Evolutionary conservation across 495 filamentous ascomycete species (phyloP).

Genomic region (Penicillium paxilli): DNA sequence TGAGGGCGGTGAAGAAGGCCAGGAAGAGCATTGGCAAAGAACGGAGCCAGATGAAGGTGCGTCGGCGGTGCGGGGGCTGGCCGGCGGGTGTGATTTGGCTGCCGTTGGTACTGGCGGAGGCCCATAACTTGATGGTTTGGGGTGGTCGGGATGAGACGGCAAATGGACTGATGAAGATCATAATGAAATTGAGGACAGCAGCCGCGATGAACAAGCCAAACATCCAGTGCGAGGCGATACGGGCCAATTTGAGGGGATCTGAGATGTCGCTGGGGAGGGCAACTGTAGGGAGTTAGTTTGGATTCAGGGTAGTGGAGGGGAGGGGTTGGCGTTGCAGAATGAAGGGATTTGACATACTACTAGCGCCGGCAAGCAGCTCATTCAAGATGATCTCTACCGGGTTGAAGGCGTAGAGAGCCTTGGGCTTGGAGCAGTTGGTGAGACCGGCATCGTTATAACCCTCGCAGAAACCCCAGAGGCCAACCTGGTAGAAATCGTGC

Average conservation of each 20-base stretch:
- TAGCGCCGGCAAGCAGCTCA: conserved; percentile 79
- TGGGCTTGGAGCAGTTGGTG: conserved; percentile 68
- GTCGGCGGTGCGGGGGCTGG: conserved; percentile 41
- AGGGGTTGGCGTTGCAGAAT: neutral
- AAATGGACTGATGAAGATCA: conserved; percentile 62
- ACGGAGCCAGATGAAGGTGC: conserved; percentile 46
- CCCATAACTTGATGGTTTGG: conserved; percentile 34
- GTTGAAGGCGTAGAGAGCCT: conserved; percentile 83
- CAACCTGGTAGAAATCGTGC: conserved; percentile 93
- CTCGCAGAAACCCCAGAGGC: conserved; percentile 88
- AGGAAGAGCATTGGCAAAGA: conserved; percentile 58
- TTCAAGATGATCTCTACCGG: conserved; percentile 75
- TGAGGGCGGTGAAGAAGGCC: conserved; percentile 60
- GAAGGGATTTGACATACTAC: conserved; percentile 49
- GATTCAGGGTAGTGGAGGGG: no score
- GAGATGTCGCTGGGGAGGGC: conserved; percentile 72
- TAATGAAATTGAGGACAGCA: conserved; percentile 63
- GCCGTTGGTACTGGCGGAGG: conserved; percentile 1
- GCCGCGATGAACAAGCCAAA: conserved; percentile 82
- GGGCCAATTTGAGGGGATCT: conserved; percentile 70
- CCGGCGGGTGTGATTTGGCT: conserved; percentile 9
- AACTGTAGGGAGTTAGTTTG: conserved; percentile 44
- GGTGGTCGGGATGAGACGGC: conserved; percentile 55
- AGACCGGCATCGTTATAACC: conserved; percentile 73
- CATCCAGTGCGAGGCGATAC: conserved; percentile 83